Base-by-base conservation (phyloP, 108 stramenopile species). In the Discostella stelligeroides region DNA sequence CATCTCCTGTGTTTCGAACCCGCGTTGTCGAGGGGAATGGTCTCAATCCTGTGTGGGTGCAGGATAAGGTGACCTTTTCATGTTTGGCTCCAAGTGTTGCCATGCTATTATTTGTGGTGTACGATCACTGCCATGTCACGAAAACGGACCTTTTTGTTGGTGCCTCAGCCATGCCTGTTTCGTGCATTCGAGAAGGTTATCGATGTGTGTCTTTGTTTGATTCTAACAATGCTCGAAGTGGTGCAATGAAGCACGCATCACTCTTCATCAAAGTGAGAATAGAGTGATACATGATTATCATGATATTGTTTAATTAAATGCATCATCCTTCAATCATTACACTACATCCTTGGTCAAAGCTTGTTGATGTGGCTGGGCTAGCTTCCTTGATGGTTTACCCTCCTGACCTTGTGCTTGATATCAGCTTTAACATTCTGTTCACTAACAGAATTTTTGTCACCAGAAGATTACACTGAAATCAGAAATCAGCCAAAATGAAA, bases 31-130 rank as follows among this genome's bases (percentile, higher is more conserved):
- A 81, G 42, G 88, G 83, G 41, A 97, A 97, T 72, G 94, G 96
- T 28, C 75, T 95, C 60, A 96, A 96, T 80, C 98, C 98, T n/a
- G 76, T 96, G 12, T 97, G 90, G 87, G 88, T 90, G 34, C 47
- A 72, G 1, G 85, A 84, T 24, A 72, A 63, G 43, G 79, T 48
- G 55, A 63, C 38, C 1, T 95, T 95, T 68, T 63, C 73, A 28
- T 89, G 77, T 27, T 58, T 66, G 25, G 82, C 75, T 68, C 94
- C 78, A 63, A 90, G 80, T 51, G 63, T 90, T 28, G 88, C 87
- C n/a, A 88, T 94, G 66, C 15, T 89, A 15, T 64, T 79, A 10
- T 76, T 93, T 78, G 75, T 79, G 14, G 89, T 93, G 7, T 93
- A 86, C 66, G 83, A 94, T 57, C 71, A 68, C 60, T 75, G 73